Base-by-base conservation (phyloP, 257 asterid genomes). In the Lantana camara region DNA sequence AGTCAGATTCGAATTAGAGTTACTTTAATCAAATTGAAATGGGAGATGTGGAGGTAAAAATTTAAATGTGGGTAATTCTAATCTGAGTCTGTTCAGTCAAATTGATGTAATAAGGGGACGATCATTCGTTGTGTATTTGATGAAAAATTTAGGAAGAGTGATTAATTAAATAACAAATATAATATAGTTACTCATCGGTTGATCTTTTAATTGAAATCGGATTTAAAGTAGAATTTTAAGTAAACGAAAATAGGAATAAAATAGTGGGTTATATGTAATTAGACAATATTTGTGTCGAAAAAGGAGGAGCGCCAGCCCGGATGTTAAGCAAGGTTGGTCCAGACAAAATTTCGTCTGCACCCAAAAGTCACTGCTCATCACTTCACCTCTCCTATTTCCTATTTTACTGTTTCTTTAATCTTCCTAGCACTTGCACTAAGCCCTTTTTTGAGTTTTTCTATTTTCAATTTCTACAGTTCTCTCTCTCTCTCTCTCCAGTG, bases 251-350 rank as follows among this genome's bases (percentile, higher is more conserved):
- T n/a, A 15, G 15, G n/a, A 10, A 66, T 2, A 5, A 37, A 47
- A 55, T 20, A n/a, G 13, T 19, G 0, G 45, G 19, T 13, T 16
- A 4, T 24, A 64, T 14, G 49, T 30, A 5, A 5, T 27, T 2
- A 2, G 32, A 2, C 4, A 27, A 27, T 27, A 60, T 72, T 66
- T 44, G 13, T 34, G 34, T 54, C 29, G 2, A 41, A 48, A 69
- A 57, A 65, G 35, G 67, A 66, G 69, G 83, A 78, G 79, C 75
- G 74, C 51, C 76, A 78, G 72, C 90, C 88, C 95, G 96, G 85
- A 77, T 83, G 72, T 76, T 79, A 42, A 78, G 90, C 86, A 50
- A 62, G 64, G 67, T 68, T 83, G 87, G 80, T 71, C 58, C 90
- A 83, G 88, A 81, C 95, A 82, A 67, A 60, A 55, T 83, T 83